Base-by-base conservation (phyloP, 768 basidiomycete species). In the Suillus hirtellus region DNA sequence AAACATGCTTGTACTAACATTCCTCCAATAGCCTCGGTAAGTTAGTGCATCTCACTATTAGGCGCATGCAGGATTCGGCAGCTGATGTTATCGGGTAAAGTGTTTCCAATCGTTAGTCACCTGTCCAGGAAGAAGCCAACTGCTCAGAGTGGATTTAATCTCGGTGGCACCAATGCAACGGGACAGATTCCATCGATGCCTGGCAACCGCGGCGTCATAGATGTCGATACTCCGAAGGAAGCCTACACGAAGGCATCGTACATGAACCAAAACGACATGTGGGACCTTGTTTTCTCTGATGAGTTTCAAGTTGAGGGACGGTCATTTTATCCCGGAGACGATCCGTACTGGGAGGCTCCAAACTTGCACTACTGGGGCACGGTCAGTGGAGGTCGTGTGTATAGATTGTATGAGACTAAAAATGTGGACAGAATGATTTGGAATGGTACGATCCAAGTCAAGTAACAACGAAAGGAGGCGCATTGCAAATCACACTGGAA, bases 221-320 rank as follows among this genome's bases (percentile, higher is more conserved):
- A 88, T 65, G 56, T 76, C 24, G 80, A 85, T 50, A 87, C 88
- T 0, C 87, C 87, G 10, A 21, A 75, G 64, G 76, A 81, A 19
- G 73, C 73, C 27, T 75, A 80, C 76, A 79, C 72, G 54, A 79
- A 75, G 59, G 66, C 71, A 49, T 73, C 77, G 0, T 86, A 81
- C 70, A 76, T 63, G 68, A 68, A 65, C 46, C 64, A 73, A 1
- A 9, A 74, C 17, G 73, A 76, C 38, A 76, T 78, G 4, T 47
- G 76, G 69, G 73, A 80, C 76, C 78, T 90, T 60, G 86, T 92
- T 19, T 95, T 92, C 74, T 88, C 86, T 1, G 92, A 95, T 71
- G 93, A 94, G 78, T 95, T 95, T 73, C 85, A 93, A 63, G 72
- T 71, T 27, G 89, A 90, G 2, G 92, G 90, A 0, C 78, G 90